Evolutionary conservation across 305 asterid species (phyloP), one percentile per base, ranked within the genome.

Genomic region (Plantago coronopus): DNA sequence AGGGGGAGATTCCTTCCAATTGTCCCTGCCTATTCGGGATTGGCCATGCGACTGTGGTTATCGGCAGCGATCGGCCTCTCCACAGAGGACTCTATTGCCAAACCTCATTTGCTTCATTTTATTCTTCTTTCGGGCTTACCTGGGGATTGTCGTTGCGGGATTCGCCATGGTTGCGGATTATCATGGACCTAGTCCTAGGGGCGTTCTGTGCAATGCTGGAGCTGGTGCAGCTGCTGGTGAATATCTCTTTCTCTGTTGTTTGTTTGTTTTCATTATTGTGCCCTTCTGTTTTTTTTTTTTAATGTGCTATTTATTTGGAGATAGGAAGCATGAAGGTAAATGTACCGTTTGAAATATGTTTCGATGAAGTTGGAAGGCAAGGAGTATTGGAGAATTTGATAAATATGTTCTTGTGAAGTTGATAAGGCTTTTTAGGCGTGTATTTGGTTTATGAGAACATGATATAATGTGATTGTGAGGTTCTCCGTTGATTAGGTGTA

Each of bases 191-290:
- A 81, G 79, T 51, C 81, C 84, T 31, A 80, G 69, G 67, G 85
- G 85, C 57, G 74, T 76, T 31, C 86, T 86, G 60, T 89, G 94
- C 72, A 86, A 86, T 78, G 96, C 95, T 23, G 95, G 83, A 51
- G 94, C 95, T 23, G 96, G 96, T 61, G 95, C 91, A 9, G 94
- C 95, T 0, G 95, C 96, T 31, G 96, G 95, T 89, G 67, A 31
- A 7, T 58, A 11, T 48, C 5, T 2, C 4, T 15, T 0, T n/a
- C 18, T 4, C 15, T n/a, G 4, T 12, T 29, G 7, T 34, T 16
- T 17, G 16, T 19, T 19, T 17, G 25, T 48, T 48, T 48, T 48
- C 5, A 3, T 17, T 17, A 3, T 17, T 27, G 34, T 4, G 21
- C 7, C n/a, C n/a, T n/a, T n/a, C n/a, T n/a, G n/a, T n/a, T n/a